Evolutionary conservation across 2,329 filamentous ascomycete species (phyloP).

Genomic region (Byssoonygena ceratinophila): DNA sequence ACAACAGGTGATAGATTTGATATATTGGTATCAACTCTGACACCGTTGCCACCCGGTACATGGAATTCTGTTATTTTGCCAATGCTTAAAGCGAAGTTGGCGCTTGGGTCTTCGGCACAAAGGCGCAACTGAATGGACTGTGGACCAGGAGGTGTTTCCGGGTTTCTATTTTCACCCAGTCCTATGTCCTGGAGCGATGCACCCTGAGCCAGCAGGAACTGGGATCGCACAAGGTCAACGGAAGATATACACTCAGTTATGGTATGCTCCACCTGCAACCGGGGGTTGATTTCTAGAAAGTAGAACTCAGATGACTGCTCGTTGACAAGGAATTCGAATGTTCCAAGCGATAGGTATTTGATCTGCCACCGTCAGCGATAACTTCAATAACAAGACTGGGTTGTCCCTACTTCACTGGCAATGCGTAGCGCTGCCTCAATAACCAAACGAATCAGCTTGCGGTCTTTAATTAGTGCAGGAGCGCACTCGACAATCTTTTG

Average conservation of each 20-base stretch:
- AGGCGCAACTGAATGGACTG: slow-evolving; percentile 49
- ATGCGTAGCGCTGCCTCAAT: slow-evolving; percentile 47
- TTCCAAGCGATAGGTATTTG: slow-evolving; percentile 50
- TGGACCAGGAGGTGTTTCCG: slow-evolving; percentile 29
- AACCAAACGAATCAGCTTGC: slow-evolving; percentile 39
- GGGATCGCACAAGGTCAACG: slow-evolving; percentile 46
- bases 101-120: slow-evolving; percentile 46
- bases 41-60: slow-evolving; percentile 48
- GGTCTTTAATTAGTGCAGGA: slow-evolving; percentile 42
- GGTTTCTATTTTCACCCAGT: slow-evolving; percentile 23
- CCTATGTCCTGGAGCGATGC: slow-evolving; percentile 31
- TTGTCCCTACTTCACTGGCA: slow-evolving; percentile 35
- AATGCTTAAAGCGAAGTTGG: slow-evolving; percentile 48
- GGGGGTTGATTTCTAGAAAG: slow-evolving; percentile 52
- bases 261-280: slow-evolving; percentile 53
- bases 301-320: slow-evolving; percentile 42
- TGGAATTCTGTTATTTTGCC: slow-evolving; percentile 47
- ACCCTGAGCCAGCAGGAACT: slow-evolving; percentile 47
- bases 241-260: slow-evolving; percentile 48
- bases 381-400: neutral
- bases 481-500: slow-evolving; percentile 53
- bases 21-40: slow-evolving; percentile 48
- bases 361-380: slow-evolving; percentile 27
- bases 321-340: slow-evolving; percentile 54
- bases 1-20: slow-evolving; percentile 34